Percentiles rank a stretch among this genome's conserved stretches.
Conservation (phyloP, 805 yeast species). For the Ogataea minuta region DNA sequence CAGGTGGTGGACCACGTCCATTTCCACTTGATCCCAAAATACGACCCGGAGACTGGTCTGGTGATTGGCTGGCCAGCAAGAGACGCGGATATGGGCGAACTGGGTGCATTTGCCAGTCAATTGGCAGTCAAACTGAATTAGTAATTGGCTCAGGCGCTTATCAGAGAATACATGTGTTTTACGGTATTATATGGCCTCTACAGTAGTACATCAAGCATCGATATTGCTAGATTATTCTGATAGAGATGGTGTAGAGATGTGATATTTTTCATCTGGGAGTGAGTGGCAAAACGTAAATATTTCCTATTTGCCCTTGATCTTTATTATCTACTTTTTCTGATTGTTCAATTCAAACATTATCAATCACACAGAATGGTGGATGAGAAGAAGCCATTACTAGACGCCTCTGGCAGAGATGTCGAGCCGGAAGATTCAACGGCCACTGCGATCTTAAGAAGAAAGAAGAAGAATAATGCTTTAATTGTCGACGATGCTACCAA, state of each 20-base stretch:
- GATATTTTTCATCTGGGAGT: background rate
- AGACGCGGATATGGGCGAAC: conserved; percentile 68
- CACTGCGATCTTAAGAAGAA: conserved; percentile 93
- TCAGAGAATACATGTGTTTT: no score
- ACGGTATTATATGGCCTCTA: no score
- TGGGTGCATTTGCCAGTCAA: conserved; percentile 65
- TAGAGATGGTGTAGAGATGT: conserved; percentile 7
- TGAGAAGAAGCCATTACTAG: conserved; percentile 37
- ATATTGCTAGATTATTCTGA: conserved; percentile 2
- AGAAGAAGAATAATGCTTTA: conserved; percentile 94
- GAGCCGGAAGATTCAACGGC: conserved; percentile 60
- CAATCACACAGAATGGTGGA: conserved; percentile 26
- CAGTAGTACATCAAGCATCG: no score
- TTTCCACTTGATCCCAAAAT: conserved; percentile 93
- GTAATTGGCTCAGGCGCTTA: no score
- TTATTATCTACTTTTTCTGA: conserved; percentile 8
- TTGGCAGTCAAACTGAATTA: conserved; percentile 41
- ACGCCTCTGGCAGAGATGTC: conserved; percentile 36
- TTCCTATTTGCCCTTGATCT: conserved; percentile 14
- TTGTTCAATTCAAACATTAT: conserved; percentile 6
- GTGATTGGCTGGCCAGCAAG: conserved; percentile 94
- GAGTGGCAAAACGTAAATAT: conserved; percentile 10
- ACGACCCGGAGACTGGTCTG: conserved; percentile 68
- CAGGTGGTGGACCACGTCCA: conserved; percentile 96
- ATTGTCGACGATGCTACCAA: conserved; percentile 95